These are phyloP conservation scores for Calonectria henricotiae DNA, from an alignment of 2,329 filamentous ascomycete species.

Conservation along the genomic window DNA sequence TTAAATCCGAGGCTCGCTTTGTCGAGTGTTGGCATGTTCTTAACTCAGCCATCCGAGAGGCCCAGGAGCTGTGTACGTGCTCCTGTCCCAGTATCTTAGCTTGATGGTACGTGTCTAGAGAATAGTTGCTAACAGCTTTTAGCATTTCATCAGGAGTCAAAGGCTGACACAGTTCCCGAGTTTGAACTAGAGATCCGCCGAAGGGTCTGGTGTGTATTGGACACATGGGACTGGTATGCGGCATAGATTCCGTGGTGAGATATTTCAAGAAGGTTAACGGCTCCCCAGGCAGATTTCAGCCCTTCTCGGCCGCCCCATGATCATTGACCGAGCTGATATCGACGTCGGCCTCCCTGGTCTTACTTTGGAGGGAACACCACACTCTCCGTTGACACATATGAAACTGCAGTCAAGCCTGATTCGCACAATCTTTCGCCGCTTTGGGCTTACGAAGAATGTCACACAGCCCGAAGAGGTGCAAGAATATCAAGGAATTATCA, in stretches of 20 bases:
- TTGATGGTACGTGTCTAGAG: not conserved
- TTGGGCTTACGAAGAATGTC: slow-evolving; percentile 54
- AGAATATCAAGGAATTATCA: slow-evolving; percentile 57
- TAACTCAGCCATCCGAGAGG: slow-evolving; percentile 57
- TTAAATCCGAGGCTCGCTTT: slow-evolving; percentile 58
- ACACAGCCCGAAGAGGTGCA: slow-evolving; percentile 52
- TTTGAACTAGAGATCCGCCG: slow-evolving; percentile 59
- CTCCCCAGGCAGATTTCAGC: slow-evolving; percentile 57
- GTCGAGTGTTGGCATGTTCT: slow-evolving; percentile 60
- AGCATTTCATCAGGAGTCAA: slow-evolving; percentile 57
- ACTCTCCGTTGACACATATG: slow-evolving; percentile 58
- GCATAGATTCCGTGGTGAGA: no score
- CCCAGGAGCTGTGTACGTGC: slow-evolving; percentile 56
- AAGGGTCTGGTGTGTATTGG: slow-evolving; percentile 58
- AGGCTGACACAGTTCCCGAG: slow-evolving; percentile 50
- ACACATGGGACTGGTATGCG: slow-evolving; percentile 60
- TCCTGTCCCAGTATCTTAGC: not conserved
- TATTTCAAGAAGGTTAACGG: slow-evolving; percentile 12
- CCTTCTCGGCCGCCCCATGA: slow-evolving; percentile 55
- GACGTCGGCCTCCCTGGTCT: slow-evolving; percentile 56
- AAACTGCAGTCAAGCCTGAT: slow-evolving; percentile 59
- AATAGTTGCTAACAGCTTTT: slow-evolving; percentile 25
- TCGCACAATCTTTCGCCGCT: slow-evolving; percentile 53
- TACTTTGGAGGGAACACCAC: slow-evolving; percentile 54
- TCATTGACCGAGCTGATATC: slow-evolving; percentile 57